A percentile compares a stretch with the other conserved stretches of the same genome.
Evolutionary conservation across 2,329 filamentous ascomycete species (phyloP).

Genomic region (Boeremia exigua): DNA sequence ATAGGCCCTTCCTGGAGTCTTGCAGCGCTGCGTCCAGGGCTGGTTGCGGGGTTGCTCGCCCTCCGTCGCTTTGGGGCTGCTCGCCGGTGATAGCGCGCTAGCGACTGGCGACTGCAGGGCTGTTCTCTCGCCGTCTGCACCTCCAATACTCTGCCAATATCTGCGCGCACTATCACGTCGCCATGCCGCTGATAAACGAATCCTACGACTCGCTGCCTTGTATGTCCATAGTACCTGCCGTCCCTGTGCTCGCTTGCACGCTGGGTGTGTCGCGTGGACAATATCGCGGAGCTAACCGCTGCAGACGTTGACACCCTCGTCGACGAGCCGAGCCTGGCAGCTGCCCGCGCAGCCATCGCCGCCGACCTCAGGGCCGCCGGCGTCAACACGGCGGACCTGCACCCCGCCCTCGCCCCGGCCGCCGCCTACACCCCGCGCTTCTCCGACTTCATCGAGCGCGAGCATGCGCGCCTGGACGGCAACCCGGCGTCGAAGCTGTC

Average conservation of each 20-base stretch:
- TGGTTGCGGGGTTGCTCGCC: too few relatives aligned
- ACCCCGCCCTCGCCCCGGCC: constrained; percentile 63
- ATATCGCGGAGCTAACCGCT: constrained; percentile 24
- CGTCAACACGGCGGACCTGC: constrained; percentile 57
- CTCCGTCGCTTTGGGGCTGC: constrained; percentile 4
- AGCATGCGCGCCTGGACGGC: constrained; percentile 71
- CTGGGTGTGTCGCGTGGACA: constrained; percentile 6
- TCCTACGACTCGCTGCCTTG: constrained; percentile 83
- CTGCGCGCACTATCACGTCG: constrained; percentile 28
- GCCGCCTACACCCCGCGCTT: constrained; percentile 61
- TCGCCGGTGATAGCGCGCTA: constrained; percentile 18
- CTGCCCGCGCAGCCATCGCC: constrained; percentile 79
- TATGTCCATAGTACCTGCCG: constrained; percentile 52
- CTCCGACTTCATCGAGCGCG: constrained; percentile 69
- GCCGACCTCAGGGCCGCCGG: constrained; percentile 66
- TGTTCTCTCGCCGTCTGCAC: constrained; percentile 9
- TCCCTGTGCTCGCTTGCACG: constrained; percentile 66
- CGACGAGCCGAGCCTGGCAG: constrained; percentile 65
- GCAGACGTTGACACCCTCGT: constrained; percentile 82
- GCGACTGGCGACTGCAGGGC: constrained; percentile 3
- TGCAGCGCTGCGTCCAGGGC: too few relatives aligned
- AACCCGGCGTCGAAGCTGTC: constrained; percentile 56
- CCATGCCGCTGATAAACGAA: constrained; percentile 71
- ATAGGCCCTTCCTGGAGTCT: too few relatives aligned
- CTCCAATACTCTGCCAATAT: not conserved